Conservation (phyloP, 148 eudicot genomes). For the Tetragonia tetragonoides region DNA sequence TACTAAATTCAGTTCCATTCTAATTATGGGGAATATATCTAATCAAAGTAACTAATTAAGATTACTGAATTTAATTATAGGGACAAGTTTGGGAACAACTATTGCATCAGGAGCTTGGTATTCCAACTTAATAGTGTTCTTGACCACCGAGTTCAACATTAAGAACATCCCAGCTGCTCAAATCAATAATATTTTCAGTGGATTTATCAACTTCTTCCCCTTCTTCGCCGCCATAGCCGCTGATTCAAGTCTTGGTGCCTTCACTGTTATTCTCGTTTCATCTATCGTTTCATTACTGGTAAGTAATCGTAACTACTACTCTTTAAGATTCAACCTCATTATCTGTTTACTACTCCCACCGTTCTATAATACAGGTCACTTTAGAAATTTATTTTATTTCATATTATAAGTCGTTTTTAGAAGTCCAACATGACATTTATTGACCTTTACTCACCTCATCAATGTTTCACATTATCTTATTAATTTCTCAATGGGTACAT, state of each 20-base stretch:
- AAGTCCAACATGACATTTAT: too few relatives aligned
- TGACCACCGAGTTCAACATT: slow-evolving; percentile 31
- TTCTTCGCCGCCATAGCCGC: slow-evolving; percentile 33
- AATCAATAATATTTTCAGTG: slow-evolving; percentile 33
- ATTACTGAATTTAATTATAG: background rate
- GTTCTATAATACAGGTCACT: too few relatives aligned
- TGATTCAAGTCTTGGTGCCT: slow-evolving; percentile 28
- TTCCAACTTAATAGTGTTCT: slow-evolving; percentile 32
- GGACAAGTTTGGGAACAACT: slow-evolving; percentile 29
- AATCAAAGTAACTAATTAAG: background rate
- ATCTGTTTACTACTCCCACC: too few relatives aligned
- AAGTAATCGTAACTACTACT: background rate
- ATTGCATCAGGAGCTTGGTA: slow-evolving; percentile 37
- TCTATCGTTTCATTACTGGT: slow-evolving; percentile 28
- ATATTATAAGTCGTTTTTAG: too few relatives aligned
- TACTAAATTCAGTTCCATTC: too few relatives aligned
- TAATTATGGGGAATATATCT: too few relatives aligned
- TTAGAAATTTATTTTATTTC: too few relatives aligned
- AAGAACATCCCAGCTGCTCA: slow-evolving; percentile 36
- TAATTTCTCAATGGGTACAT: too few relatives aligned
- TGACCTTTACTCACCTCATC: too few relatives aligned
- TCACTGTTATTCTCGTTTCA: slow-evolving; percentile 23
- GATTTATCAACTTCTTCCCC: slow-evolving; percentile 28
- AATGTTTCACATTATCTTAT: too few relatives aligned
- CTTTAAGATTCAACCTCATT: too few relatives aligned